Conservation (phyloP, 208 protist species). For the Phytomonas sp. region DNA sequence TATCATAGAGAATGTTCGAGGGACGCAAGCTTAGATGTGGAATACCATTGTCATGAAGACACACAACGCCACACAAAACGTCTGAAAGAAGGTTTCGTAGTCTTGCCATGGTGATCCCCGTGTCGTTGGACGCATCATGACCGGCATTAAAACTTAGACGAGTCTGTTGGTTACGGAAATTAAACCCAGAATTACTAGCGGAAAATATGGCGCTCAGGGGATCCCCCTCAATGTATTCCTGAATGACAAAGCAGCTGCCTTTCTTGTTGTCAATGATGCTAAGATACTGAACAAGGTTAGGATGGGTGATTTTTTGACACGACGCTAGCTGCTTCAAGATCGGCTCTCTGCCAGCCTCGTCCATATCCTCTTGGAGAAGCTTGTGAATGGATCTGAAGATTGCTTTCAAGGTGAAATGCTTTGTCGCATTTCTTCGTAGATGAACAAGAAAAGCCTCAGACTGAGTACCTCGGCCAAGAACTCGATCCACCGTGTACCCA, state of each 20-base stretch:
- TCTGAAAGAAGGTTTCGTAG: conserved; percentile 48
- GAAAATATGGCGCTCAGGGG: conserved; percentile 17
- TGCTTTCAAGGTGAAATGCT: conserved; percentile 60
- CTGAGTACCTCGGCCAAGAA: conserved; percentile 37
- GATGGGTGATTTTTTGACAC: conserved; percentile 44
- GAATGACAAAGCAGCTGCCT: conserved; percentile 53
- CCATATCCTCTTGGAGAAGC: conserved; percentile 16
- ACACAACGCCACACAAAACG: conserved; percentile 45
- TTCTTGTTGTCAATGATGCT: conserved; percentile 65
- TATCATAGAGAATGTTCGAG: conserved; percentile 65
- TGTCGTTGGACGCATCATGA: background rate
- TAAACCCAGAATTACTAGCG: background rate
- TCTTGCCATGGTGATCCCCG: background rate
- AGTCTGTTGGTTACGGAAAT: background rate
- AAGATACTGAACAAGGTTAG: conserved; percentile 50
- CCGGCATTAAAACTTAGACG: background rate
- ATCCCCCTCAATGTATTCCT: conserved; percentile 42
- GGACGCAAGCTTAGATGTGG: conserved; percentile 49
- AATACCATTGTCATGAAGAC: conserved; percentile 65
- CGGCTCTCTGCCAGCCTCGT: conserved; percentile 16
- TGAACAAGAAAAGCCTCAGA: conserved; percentile 63
- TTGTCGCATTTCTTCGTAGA: conserved; percentile 27
- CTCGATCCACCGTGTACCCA: conserved; percentile 40
- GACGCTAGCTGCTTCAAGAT: conserved; percentile 34
- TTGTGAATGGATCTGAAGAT: conserved; percentile 37